phyloP scores from a whole-genome alignment of 148 eudicot species.

The Hydrangea macrophylla region DNA sequence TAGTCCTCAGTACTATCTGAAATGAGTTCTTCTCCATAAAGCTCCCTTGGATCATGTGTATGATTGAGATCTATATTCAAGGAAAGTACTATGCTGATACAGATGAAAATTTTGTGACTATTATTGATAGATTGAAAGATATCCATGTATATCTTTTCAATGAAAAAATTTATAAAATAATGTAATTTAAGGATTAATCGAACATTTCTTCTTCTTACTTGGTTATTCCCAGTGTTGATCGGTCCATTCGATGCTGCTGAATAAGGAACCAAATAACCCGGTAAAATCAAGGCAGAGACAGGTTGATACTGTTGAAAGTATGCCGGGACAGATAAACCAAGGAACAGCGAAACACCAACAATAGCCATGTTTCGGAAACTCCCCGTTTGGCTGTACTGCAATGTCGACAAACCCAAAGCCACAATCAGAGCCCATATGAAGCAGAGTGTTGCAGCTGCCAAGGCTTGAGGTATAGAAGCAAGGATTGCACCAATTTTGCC shows the following conservation, averaged over 20 bases:
- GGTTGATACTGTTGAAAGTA: slow-evolving; percentile 84
- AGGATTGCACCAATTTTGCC: slow-evolving; percentile 94
- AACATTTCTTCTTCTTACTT: slow-evolving; percentile 48
- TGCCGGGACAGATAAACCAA: slow-evolving; percentile 86
- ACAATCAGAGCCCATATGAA: slow-evolving; percentile 81
- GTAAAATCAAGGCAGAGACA: slow-evolving; percentile 56
- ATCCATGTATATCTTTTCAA: too few species aligned
- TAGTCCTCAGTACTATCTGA: not conserved
- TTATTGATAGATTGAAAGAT: too few species aligned
- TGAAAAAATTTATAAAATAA: too few species aligned
- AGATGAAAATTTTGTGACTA: too few species aligned
- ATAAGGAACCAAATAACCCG: slow-evolving; percentile 74
- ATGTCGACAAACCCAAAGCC: slow-evolving; percentile 71
- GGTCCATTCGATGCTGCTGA: slow-evolving; percentile 91
- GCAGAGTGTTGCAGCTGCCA: slow-evolving; percentile 85
- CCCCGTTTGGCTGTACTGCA: slow-evolving; percentile 70
- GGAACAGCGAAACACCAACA: slow-evolving; percentile 83
- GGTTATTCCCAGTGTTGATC: slow-evolving; percentile 47
- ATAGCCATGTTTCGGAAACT: slow-evolving; percentile 78
- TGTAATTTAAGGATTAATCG: too few species aligned
- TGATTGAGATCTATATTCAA: too few species aligned
- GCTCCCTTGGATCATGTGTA: not conserved
- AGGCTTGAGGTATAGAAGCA: slow-evolving; percentile 87
- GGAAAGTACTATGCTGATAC: too few species aligned
- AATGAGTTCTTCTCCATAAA: not conserved